Evolutionary conservation across 345 rosid species (phyloP).

Genomic region (Eucalyptus microcorys): DNA sequence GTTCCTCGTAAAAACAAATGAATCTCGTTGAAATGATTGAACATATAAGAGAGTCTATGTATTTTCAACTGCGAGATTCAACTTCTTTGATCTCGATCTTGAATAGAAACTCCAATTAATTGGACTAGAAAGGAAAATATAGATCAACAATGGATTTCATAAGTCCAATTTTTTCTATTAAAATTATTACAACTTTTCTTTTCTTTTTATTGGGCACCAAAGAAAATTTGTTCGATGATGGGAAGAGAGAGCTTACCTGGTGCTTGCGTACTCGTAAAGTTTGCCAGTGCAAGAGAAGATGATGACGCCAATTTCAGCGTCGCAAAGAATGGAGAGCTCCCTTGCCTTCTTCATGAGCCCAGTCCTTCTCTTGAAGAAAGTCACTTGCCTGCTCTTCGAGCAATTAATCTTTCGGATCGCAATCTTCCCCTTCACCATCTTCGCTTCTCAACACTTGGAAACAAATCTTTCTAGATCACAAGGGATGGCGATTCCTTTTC

Average conservation of each 20-base stretch:
- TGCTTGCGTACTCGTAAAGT: background rate
- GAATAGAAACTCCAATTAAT: background rate
- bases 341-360: background rate
- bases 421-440: constrained; percentile 4
- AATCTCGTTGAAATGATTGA: background rate
- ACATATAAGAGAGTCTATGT: background rate
- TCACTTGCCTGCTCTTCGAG: constrained; percentile 4
- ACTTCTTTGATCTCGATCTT: background rate
- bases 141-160: background rate
- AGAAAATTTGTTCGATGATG: background rate
- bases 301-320: background rate
- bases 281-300: constrained; percentile 4
- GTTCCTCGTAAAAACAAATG: background rate
- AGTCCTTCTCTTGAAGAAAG: constrained; percentile 1
- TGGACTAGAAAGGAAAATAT: background rate
- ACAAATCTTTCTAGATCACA: background rate
- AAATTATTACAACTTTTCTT: background rate
- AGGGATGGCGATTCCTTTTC: background rate
- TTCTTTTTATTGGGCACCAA: background rate
- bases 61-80: background rate
- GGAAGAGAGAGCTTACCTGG: background rate
- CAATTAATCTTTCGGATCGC: background rate
- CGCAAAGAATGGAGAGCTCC: background rate
- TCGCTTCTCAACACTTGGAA: background rate
- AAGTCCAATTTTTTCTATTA: background rate